Base-by-base conservation (phyloP, 352 stramenopile genomes). In the Phytophthora ramorum region DNA sequence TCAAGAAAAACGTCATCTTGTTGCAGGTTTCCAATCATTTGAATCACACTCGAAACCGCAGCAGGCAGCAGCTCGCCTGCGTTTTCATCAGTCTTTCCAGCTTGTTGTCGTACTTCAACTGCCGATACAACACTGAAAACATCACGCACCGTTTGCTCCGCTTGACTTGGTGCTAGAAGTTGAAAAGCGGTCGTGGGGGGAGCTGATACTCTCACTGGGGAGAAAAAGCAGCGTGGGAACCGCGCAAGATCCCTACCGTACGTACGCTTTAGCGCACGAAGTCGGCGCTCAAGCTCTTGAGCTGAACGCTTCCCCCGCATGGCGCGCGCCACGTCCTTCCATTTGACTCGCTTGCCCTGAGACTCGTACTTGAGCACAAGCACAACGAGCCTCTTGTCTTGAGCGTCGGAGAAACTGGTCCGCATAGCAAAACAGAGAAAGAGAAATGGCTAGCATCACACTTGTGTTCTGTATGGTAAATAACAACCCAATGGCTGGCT, bases 1-100 rank as follows among this genome's bases (percentile, higher is more conserved):
- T 63, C 55, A 9, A 64, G n/a, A 28, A 56, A 50, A 4, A 64
- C 26, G 37, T 64, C 56, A 19, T 50, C 32, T 41, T 43, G 16
- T 17, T 28, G 7, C 13, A 62, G 5, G 22, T 45, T 6, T n/a
- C 48, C 48, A 44, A 56, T 56, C 32, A 16, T 49, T 44, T 28
- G 16, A 56, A 57, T 53, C 4, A 62, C 41, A 46, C 28, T 57
- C 20, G 46, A 41, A 30, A 56, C 32, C 17, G 12, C 28, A n/a
- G 28, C 17, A 28, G 44, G 44, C 22, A 51, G 3, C 46, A 64
- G 4, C 35, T 57, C 34, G 17, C 46, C 46, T 43, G 46, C 46
- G n/a, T 64, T 57, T 12, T 56, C 57, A 35, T 64, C 57, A 2
- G 35, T 41, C 17, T 41, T 49, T 1, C 37, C 46, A 45, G 57